A percentile compares a stretch with the other conserved stretches of the same genome.
These are phyloP conservation scores for Coriolopsis trogii DNA, from an alignment of 1,284 basidiomycete species.

Conservation along the genomic window DNA sequence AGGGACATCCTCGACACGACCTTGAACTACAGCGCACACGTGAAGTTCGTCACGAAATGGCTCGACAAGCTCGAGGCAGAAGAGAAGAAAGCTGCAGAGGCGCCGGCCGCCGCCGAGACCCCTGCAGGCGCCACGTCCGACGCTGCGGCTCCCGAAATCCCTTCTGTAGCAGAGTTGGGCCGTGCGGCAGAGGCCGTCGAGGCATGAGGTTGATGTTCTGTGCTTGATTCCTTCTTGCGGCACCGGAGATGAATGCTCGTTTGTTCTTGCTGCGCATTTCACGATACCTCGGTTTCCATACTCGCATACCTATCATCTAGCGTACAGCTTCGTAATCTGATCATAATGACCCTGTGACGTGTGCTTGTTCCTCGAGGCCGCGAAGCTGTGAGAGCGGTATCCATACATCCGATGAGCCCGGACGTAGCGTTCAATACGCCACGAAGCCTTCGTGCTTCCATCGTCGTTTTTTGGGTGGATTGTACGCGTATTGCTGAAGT, in stretches of 20 bases:
- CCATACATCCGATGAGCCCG: conserved; percentile 4
- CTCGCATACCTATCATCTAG: conserved; percentile 4
- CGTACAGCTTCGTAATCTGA: conserved; percentile 1
- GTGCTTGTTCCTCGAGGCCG: background rate
- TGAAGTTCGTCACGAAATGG: conserved; percentile 69
- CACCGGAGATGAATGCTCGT: background rate
- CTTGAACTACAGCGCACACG: conserved; percentile 64
- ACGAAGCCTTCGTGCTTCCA: background rate
- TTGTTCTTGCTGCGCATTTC: background rate
- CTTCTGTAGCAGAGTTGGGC: conserved; percentile 13
- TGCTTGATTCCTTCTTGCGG: background rate
- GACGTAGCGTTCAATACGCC: conserved; percentile 3
- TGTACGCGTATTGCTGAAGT: no score
- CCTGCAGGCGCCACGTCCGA: conserved; percentile 10
- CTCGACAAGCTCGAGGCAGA: conserved; percentile 54
- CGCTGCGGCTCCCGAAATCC: conserved; percentile 6
- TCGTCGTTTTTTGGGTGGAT: no score
- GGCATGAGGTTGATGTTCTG: background rate
- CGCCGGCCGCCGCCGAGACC: conserved; percentile 14
- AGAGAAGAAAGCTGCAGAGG: conserved; percentile 29
- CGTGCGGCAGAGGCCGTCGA: conserved; percentile 21
- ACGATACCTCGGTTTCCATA: background rate
- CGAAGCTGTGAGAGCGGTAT: no score
- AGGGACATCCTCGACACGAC: conserved; percentile 60
- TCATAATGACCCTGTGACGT: no score